Base-by-base conservation (phyloP, 2,329 filamentous ascomycete genomes). In the Davidsoniella neocaledoniae region DNA sequence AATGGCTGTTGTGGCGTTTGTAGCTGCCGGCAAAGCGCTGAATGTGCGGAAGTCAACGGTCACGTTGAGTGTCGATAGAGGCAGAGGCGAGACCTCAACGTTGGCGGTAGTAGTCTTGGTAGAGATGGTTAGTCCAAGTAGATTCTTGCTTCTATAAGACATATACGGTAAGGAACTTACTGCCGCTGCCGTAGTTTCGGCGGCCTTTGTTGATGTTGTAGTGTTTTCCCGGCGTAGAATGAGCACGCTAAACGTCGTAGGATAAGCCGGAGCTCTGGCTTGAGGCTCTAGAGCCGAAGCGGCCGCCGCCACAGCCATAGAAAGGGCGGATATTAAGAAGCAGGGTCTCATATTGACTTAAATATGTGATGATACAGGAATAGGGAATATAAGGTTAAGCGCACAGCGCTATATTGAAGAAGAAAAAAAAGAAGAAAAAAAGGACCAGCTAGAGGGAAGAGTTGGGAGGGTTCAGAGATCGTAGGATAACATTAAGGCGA, bases 1-100 rank as follows among this genome's bases (percentile, higher is more conserved):
- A 17, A 12, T 12, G 8, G 10, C 47, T 37, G 46, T 48, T 25
- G 45, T 47, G 17, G 10, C n/a, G 21, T n/a, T 25, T 33, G 26
- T 33, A 33, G 26, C 26, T 33, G 26, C 26, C 7, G 26, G 26
- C 7, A 12, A 2, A 17, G n/a, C n/a, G 4, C 36, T 38, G 43
- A 50, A 33, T n/a, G 49, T 50, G 17, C 47, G 47, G 43, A 53
- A 53, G 36, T 53, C 40, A 21, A 53, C 51, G 7, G 46, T 53
- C 12, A 43, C 46, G 33, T 53, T 50, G n/a, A 53, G 48, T 5
- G 43, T 41, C 16, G 51, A 49, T 7, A 53, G 47, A 14, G 51
- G 51, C 4, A 46, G 38, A 14, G 51, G 51, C 4, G 51, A 50
- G 4, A 50, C 43, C 36, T 50, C 36, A 10, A 46, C 36, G 17